phyloP scores from a whole-genome alignment of 495 filamentous ascomycete genomes.

The Lindgomyces ingoldianus region DNA sequence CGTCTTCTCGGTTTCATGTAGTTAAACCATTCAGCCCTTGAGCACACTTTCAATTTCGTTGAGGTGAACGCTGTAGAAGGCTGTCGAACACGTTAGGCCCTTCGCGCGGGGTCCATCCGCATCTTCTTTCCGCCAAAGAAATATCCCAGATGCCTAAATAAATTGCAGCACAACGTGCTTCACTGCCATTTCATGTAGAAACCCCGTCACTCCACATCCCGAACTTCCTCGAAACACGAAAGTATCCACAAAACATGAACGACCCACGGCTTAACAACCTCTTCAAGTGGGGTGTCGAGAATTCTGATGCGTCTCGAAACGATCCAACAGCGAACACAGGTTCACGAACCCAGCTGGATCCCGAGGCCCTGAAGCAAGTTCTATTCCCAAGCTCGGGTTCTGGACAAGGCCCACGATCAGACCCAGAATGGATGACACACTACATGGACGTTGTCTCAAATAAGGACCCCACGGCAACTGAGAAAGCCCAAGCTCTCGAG shows the following conservation, averaged over 20 bases:
- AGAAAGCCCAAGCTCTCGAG: constrained; percentile 87
- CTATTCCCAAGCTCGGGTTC: constrained; percentile 51
- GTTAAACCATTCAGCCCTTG: neutral
- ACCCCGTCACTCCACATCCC: neutral
- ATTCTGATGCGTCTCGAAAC: constrained; percentile 55
- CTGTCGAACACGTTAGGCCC: constrained; percentile 17
- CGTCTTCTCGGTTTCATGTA: no score
- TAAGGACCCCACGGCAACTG: constrained; percentile 52
- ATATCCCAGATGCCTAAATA: constrained; percentile 28
- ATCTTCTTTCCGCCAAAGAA: constrained; percentile 5
- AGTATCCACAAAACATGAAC: constrained; percentile 44
- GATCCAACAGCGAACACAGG: constrained; percentile 43
- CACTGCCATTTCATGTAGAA: neutral
- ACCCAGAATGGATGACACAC: constrained; percentile 85
- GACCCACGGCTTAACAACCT: constrained; percentile 70
- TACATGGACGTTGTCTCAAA: constrained; percentile 73
- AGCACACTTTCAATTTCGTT: neutral
- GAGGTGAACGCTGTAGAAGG: constrained; percentile 9
- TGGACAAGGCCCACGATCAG: constrained; percentile 60
- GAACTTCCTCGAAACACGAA: neutral
- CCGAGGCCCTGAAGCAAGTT: constrained; percentile 68
- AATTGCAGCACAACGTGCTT: constrained; percentile 4
- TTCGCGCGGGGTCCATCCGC: constrained; percentile 15
- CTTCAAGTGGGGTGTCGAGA: constrained; percentile 92
- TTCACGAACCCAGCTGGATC: constrained; percentile 56